These are phyloP conservation scores for Persicaria tinctoria DNA, from an alignment of 148 eudicot genomes.

Conservation along the genomic window DNA sequence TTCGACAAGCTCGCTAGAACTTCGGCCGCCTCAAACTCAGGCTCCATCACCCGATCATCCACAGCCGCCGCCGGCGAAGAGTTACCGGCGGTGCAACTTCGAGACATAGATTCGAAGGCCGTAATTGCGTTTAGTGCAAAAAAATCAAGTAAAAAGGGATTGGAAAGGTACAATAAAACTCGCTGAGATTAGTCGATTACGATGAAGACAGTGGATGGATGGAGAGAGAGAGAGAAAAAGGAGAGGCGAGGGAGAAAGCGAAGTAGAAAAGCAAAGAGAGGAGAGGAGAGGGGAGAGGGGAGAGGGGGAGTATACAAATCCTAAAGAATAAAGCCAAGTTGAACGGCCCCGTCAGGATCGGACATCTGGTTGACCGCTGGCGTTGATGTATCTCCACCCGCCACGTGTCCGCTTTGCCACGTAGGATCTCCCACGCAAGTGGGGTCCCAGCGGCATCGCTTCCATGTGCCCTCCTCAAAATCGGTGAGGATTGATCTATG, in stretches of 20 bases:
- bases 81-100: background rate
- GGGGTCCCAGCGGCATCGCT: no score
- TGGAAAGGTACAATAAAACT: background rate
- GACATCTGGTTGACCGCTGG: slow-evolving; percentile 9
- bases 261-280: background rate
- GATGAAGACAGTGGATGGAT: background rate
- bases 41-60: background rate
- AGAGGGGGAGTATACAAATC: background rate
- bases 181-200: background rate
- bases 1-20: slow-evolving; percentile 31
- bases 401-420: background rate
- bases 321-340: background rate
- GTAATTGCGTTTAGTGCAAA: background rate
- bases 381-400: background rate
- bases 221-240: background rate
- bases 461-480: no score
- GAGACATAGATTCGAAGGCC: background rate
- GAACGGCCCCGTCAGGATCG: background rate
- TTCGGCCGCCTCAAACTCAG: slow-evolving; percentile 47
- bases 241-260: background rate
- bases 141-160: background rate
- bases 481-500: no score
- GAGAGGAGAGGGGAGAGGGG: background rate
- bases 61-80: background rate
- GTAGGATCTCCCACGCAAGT: background rate